phyloP scores from a whole-genome alignment of 2,329 filamentous ascomycete genomes.

The Xylaria sp. region DNA sequence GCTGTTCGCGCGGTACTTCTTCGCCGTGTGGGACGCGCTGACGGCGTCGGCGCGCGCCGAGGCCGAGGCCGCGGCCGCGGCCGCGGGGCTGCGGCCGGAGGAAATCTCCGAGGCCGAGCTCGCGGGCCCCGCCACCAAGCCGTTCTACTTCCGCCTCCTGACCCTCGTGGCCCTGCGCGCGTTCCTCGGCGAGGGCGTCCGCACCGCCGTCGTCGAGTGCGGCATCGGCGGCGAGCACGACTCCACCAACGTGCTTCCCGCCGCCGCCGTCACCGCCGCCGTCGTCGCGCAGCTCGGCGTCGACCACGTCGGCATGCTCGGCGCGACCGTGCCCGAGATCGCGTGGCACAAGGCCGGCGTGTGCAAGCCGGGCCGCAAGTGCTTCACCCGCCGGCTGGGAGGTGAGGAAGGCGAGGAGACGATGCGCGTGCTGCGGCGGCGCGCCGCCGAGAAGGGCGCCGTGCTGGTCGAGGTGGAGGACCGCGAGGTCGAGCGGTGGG shows the following conservation, averaged over 20 bases:
- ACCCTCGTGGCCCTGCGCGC: conserved; percentile 86
- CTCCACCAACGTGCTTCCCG: conserved; percentile 79
- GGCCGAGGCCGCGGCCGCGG: conserved; percentile 10
- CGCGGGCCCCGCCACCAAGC: conserved; percentile 67
- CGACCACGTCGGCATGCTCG: conserved; percentile 82
- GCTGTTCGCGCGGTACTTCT: conserved; percentile 77
- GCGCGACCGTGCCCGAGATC: conserved; percentile 77
- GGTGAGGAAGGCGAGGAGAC: conserved; percentile 47
- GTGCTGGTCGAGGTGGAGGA: conserved; percentile 47
- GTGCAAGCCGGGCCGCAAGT: conserved; percentile 68
- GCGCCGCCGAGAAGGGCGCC: conserved; percentile 60
- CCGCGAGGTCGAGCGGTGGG: conserved; percentile 44
- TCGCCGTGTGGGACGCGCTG: conserved; percentile 76
- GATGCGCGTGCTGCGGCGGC: conserved; percentile 56
- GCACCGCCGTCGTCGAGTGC: conserved; percentile 83
- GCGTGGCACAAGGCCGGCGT: conserved; percentile 92
- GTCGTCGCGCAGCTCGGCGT: conserved; percentile 82
- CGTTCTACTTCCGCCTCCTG: conserved; percentile 89
- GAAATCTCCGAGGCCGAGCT: conserved; percentile 46
- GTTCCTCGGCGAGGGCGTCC: conserved; percentile 75
- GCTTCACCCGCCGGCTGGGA: conserved; percentile 63
- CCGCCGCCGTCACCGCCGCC: conserved; percentile 65
- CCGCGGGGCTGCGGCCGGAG: conserved; percentile 26
- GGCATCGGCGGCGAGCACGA: conserved; percentile 95
- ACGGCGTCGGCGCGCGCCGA: conserved; percentile 42